A percentile compares a stretch with the other conserved stretches of the same genome.
phyloP scores from a whole-genome alignment of 805 yeast species.

The Starmera caribaea region DNA sequence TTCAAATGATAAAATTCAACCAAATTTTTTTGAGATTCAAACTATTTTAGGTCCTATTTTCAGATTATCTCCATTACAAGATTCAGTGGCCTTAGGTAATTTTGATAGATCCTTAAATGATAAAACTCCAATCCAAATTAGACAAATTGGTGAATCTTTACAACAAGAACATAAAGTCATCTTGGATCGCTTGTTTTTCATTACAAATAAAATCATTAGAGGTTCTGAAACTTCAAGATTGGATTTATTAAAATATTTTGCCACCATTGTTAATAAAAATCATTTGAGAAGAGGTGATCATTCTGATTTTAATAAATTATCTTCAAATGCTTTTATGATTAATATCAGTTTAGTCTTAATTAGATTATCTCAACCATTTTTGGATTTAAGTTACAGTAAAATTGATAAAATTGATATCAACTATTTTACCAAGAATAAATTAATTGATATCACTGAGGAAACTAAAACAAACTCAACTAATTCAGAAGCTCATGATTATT shows the following conservation, averaged over 20 bases:
- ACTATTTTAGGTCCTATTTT: constrained; percentile 74
- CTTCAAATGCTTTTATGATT: constrained; percentile 75
- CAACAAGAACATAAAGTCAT: constrained; percentile 55
- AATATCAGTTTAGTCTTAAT: constrained; percentile 62
- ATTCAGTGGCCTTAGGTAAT: constrained; percentile 39
- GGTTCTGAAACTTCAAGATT: constrained; percentile 59
- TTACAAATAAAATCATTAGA: constrained; percentile 67
- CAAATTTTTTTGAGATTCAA: constrained; percentile 45
- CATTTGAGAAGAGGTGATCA: constrained; percentile 85
- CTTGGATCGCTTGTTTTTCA: constrained; percentile 53
- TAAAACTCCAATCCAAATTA: constrained; percentile 32
- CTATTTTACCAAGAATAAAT: constrained; percentile 45
- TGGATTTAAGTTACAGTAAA: constrained; percentile 55
- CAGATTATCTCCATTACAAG: constrained; percentile 62
- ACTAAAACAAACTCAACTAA: constrained; percentile 73
- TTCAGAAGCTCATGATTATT: constrained; percentile 55
- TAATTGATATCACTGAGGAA: constrained; percentile 68
- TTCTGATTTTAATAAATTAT: constrained; percentile 53
- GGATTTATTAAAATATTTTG: constrained; percentile 58
- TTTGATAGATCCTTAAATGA: constrained; percentile 20
- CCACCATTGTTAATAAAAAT: constrained; percentile 65
- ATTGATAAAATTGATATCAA: constrained; percentile 69
- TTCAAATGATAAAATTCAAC: constrained; percentile 28
- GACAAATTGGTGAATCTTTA: constrained; percentile 44
- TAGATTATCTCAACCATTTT: constrained; percentile 74